A percentile compares a stretch with the other conserved stretches of the same genome.
These are phyloP conservation scores for Helminthosporium solani DNA, from an alignment of 2,329 filamentous ascomycete species.

Conservation along the genomic window DNA sequence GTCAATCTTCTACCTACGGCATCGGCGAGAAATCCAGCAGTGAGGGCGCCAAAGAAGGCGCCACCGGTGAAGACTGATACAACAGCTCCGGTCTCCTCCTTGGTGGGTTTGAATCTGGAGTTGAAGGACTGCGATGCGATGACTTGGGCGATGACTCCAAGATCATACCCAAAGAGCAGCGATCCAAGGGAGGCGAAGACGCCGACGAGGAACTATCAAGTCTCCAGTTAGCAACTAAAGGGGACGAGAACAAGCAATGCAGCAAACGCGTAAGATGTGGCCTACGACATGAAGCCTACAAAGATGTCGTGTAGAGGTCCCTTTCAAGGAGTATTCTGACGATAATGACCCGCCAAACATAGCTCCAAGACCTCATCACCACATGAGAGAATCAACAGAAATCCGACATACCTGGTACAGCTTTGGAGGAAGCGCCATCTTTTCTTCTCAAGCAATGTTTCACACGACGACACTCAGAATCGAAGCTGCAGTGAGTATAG, in stretches of 20 bases:
- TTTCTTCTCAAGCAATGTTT: conserved; percentile 9
- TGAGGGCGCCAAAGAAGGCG: conserved; percentile 68
- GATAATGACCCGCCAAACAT: too few relatives aligned
- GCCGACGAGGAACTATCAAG: conserved; percentile 57
- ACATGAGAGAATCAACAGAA: neutral
- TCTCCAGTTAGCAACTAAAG: too few relatives aligned
- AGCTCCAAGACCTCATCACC: too few relatives aligned
- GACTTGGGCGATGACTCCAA: conserved; percentile 62
- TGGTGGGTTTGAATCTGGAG: conserved; percentile 42
- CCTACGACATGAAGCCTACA: too few relatives aligned
- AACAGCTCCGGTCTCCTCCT: conserved; percentile 61
- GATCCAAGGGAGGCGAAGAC: conserved; percentile 62
- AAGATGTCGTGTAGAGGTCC: too few relatives aligned
- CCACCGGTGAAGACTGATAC: conserved; percentile 77
- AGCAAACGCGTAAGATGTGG: too few relatives aligned
- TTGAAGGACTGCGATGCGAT: conserved; percentile 50
- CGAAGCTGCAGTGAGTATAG: too few relatives aligned
- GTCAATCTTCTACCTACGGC: conserved; percentile 68
- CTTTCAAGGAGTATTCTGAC: too few relatives aligned
- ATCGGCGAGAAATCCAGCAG: conserved; percentile 65
- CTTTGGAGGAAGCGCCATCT: conserved; percentile 58
- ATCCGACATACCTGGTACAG: conserved; percentile 51
- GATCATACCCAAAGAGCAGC: conserved; percentile 60
- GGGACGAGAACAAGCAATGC: too few relatives aligned
- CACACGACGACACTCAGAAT: too few relatives aligned